phyloP scores from a whole-genome alignment of 2,329 filamentous ascomycete species.

The Ophiocordyceps camponoti-floridani region DNA sequence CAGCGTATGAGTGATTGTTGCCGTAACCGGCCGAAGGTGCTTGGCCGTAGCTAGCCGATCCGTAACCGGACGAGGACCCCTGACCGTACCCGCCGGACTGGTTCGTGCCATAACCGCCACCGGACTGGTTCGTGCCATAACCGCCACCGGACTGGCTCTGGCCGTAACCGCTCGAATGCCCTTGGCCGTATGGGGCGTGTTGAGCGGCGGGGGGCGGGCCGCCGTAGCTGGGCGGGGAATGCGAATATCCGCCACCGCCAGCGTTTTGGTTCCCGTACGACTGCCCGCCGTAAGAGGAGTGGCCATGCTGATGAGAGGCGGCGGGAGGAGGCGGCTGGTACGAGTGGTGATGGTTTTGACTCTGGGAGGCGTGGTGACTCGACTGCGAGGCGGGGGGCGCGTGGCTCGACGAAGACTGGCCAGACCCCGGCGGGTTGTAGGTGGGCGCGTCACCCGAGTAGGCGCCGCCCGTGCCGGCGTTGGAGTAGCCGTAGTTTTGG shows the following conservation, averaged over 20 bases:
- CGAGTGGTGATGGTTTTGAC: slow-evolving; percentile 7
- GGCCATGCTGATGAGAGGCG: slow-evolving; percentile 3
- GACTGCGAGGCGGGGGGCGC: slow-evolving; percentile 10
- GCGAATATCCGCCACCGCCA: slow-evolving; percentile 5
- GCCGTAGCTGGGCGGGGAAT: slow-evolving; percentile 7
- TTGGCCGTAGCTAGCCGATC: slow-evolving; percentile 3
- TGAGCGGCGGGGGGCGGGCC: slow-evolving; percentile 3
- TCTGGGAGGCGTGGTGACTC: slow-evolving; percentile 8
- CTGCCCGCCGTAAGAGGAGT: slow-evolving; percentile 7
- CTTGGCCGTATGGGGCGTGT: slow-evolving; percentile 4
- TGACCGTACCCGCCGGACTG: slow-evolving; percentile 1
- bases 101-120: slow-evolving; percentile 1
- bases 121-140: slow-evolving; percentile 1
- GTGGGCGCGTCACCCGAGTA: slow-evolving; percentile 46
- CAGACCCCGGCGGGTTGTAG: slow-evolving; percentile 16
- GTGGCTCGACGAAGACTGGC: slow-evolving; percentile 7
- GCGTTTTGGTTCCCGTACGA: slow-evolving; percentile 8
- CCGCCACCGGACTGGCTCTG: background rate
- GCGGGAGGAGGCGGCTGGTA: slow-evolving; percentile 6
- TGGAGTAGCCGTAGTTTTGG: slow-evolving; percentile 47
- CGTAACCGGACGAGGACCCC: background rate
- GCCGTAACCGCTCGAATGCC: background rate
- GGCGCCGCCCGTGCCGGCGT: slow-evolving; percentile 30
- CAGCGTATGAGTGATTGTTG: slow-evolving; percentile 8
- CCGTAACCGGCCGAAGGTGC: slow-evolving; percentile 2